Conservation (phyloP, 768 basidiomycete species). For the Rhodocollybia butyracea region DNA sequence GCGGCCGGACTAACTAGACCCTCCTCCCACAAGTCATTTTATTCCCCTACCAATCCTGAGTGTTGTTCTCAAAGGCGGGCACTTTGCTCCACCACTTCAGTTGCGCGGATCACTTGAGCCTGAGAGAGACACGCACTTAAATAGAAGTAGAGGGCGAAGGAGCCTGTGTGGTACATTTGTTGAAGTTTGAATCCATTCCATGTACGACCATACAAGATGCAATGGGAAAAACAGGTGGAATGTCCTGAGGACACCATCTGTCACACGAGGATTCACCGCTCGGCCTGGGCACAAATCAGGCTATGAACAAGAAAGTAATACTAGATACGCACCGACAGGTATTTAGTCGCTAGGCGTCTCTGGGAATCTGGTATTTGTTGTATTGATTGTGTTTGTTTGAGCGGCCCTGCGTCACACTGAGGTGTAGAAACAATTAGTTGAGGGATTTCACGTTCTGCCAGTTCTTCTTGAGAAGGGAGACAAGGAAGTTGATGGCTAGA, state of each 20-base stretch:
- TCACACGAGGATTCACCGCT: slow-evolving; percentile 73
- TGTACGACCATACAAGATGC: slow-evolving; percentile 27
- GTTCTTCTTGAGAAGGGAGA: slow-evolving; percentile 99
- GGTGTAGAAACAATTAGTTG: slow-evolving; percentile 54
- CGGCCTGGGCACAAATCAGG: slow-evolving; percentile 51
- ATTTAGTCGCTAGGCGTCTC: slow-evolving; percentile 25
- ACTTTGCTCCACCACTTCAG: too few relatives aligned
- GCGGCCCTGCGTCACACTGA: slow-evolving; percentile 31
- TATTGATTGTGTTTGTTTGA: slow-evolving; percentile 34
- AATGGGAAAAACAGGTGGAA: slow-evolving; percentile 55
- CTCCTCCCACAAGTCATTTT: too few relatives aligned
- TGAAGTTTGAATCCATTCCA: slow-evolving; percentile 13
- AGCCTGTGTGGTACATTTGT: background rate
- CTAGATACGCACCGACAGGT: slow-evolving; percentile 60
- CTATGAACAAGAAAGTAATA: slow-evolving; percentile 11
- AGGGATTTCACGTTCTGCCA: slow-evolving; percentile 99
- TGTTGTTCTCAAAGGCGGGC: too few relatives aligned
- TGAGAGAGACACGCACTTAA: slow-evolving; percentile 9
- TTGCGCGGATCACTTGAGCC: slow-evolving; percentile 29
- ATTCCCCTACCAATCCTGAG: too few relatives aligned
- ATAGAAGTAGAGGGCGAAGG: background rate
- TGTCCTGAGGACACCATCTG: slow-evolving; percentile 77
- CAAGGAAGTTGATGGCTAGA: slow-evolving; percentile 97
- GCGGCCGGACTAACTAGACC: too few relatives aligned
- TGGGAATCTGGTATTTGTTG: slow-evolving; percentile 8